phyloP scores from a whole-genome alignment of 2,329 filamentous ascomycete species.

The Achaetomium macrosporum region DNA sequence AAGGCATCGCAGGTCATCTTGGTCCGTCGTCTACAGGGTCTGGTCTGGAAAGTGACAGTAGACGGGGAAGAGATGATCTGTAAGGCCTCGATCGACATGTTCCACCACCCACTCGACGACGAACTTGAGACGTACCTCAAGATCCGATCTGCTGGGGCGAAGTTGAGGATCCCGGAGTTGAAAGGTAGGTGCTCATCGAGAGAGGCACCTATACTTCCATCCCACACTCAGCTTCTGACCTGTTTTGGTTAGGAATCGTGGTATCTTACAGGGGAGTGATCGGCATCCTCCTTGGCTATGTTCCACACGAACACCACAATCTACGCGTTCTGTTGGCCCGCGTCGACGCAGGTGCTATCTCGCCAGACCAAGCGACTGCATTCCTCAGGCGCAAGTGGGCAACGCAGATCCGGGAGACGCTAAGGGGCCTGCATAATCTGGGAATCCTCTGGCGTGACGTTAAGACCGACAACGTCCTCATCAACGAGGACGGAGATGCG shows the following conservation, averaged over 20 bases:
- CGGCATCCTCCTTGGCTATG: neutral
- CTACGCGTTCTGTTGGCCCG: neutral
- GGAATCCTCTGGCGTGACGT: constrained; percentile 7
- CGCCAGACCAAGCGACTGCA: neutral
- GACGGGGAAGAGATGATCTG: neutral
- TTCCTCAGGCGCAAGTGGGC: neutral
- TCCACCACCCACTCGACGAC: neutral
- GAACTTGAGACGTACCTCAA: neutral
- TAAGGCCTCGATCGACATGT: neutral
- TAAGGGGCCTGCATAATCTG: neutral
- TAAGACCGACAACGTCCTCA: constrained; percentile 7
- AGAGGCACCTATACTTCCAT: too few species aligned
- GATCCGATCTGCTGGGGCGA: neutral
- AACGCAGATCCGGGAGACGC: neutral
- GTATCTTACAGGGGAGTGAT: neutral
- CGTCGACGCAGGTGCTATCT: neutral
- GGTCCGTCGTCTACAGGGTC: neutral
- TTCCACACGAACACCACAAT: neutral
- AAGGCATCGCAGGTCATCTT: neutral
- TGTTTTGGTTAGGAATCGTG: neutral
- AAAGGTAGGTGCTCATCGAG: too few species aligned
- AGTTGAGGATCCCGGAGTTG: neutral
- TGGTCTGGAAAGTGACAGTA: neutral
- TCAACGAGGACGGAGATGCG: constrained; percentile 1
- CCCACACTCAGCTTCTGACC: neutral